Evolutionary conservation across 2,329 filamentous ascomycete genomes (phyloP).

Genomic region (Paecilomyces niveus): DNA sequence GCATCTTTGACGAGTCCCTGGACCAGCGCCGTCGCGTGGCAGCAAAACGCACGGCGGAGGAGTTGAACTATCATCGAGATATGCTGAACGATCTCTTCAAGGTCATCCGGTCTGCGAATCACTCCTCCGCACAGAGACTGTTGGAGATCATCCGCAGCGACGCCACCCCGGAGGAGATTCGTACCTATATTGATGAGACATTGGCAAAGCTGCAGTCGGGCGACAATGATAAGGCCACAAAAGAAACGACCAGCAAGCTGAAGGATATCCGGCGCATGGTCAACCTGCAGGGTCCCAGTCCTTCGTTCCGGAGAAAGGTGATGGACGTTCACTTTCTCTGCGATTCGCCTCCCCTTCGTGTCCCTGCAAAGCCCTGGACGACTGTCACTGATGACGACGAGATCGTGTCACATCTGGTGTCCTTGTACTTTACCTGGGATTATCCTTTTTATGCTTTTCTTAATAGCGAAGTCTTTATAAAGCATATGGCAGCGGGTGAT

Average conservation of each 20-base stretch:
- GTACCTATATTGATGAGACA: constrained; percentile 24
- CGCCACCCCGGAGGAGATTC: constrained; percentile 28
- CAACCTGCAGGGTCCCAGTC: constrained; percentile 22
- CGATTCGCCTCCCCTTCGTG: constrained; percentile 25
- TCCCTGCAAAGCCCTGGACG: constrained; percentile 60
- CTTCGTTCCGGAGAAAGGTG: constrained; percentile 29
- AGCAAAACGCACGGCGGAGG: constrained; percentile 33
- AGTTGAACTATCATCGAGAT: constrained; percentile 32
- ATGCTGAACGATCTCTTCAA: constrained; percentile 30
- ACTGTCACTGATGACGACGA: constrained; percentile 67
- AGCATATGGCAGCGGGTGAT: constrained; percentile 33
- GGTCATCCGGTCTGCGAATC: constrained; percentile 25
- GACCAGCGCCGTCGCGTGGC: constrained; percentile 43
- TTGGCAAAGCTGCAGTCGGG: constrained; percentile 13
- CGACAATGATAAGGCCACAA: constrained; percentile 5
- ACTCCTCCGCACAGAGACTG: constrained; percentile 19
- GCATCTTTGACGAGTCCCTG: constrained; percentile 54
- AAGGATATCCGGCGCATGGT: constrained; percentile 22
- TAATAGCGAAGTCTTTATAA: constrained; percentile 67
- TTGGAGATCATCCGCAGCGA: constrained; percentile 30
- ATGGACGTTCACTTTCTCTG: constrained; percentile 36
- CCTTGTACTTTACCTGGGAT: constrained; percentile 92
- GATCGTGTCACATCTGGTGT: constrained; percentile 72
- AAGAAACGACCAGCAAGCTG: constrained; percentile 15
- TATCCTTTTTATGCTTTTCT: constrained; percentile 81